phyloP scores from a whole-genome alignment of 2,329 filamentous ascomycete species.

The Hymenoscyphus albidus region DNA sequence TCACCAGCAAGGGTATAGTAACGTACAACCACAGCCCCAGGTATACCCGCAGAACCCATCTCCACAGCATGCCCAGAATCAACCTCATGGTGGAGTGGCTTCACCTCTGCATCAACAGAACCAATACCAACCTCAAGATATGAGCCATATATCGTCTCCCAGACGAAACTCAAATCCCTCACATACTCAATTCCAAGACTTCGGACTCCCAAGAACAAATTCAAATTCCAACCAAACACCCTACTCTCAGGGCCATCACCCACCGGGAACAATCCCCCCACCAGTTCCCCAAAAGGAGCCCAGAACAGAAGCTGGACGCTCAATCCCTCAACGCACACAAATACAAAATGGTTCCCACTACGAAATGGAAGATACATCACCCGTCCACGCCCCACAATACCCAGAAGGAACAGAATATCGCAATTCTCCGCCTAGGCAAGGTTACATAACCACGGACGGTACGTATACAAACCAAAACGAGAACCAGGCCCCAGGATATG shows the following conservation, averaged over 20 bases:
- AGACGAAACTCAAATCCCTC: background rate
- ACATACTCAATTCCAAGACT: background rate
- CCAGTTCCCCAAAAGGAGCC: constrained; percentile 8
- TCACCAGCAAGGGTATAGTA: background rate
- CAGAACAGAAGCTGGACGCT: constrained; percentile 14
- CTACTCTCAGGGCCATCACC: background rate
- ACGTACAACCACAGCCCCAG: background rate
- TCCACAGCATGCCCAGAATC: background rate
- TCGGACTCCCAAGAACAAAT: background rate
- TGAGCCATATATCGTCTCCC: background rate
- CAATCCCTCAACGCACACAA: constrained; percentile 21
- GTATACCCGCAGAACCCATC: background rate
- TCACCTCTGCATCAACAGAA: background rate
- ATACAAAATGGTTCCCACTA: constrained; percentile 4
- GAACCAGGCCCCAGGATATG: background rate
- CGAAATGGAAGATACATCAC: constrained; percentile 11
- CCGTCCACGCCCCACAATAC: constrained; percentile 1
- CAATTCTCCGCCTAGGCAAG: constrained; percentile 8
- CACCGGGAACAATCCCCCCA: background rate
- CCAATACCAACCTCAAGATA: background rate
- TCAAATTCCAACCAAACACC: background rate
- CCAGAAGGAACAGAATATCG: constrained; percentile 14
- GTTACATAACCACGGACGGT: background rate
- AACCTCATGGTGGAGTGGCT: background rate
- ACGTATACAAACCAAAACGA: background rate